phyloP scores from a whole-genome alignment of 2,329 filamentous ascomycete species.

The Lomentospora prolificans region DNA sequence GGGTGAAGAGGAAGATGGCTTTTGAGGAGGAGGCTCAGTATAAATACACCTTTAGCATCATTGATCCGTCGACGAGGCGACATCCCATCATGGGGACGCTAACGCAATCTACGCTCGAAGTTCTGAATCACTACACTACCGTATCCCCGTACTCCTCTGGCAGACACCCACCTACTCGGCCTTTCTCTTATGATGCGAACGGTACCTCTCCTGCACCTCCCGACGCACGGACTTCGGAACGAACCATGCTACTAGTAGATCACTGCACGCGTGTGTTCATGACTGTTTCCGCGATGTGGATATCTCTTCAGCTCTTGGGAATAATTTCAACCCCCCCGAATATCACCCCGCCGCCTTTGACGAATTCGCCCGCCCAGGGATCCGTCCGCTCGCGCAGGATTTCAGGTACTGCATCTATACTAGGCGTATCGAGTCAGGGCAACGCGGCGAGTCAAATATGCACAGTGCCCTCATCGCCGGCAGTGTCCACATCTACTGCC shows the following conservation, averaged over 20 bases:
- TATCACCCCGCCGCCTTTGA: background rate
- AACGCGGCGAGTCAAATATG: background rate
- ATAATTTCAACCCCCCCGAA: constrained; percentile 6
- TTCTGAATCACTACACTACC: constrained; percentile 40
- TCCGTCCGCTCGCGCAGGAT: constrained; percentile 1
- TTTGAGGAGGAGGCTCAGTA: constrained; percentile 24
- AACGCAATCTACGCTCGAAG: constrained; percentile 52
- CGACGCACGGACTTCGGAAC: constrained; percentile 4
- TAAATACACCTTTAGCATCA: constrained; percentile 68
- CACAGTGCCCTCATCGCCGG: constrained; percentile 5
- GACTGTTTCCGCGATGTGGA: constrained; percentile 17
- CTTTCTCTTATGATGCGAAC: constrained; percentile 2
- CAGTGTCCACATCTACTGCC: constrained; percentile 7
- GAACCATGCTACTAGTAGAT: constrained; percentile 14
- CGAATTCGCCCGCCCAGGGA: background rate
- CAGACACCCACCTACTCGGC: constrained; percentile 5
- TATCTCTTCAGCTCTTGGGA: constrained; percentile 16
- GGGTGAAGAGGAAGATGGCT: constrained; percentile 45
- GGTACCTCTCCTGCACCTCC: background rate
- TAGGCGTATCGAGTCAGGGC: background rate
- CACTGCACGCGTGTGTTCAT: constrained; percentile 15
- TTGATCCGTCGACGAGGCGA: constrained; percentile 56
- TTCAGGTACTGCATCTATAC: background rate
- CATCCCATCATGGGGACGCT: constrained; percentile 68
- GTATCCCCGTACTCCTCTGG: constrained; percentile 1